phyloP scores from a whole-genome alignment of 2,329 filamentous ascomycete genomes.

The Clonostachys chloroleuca region DNA sequence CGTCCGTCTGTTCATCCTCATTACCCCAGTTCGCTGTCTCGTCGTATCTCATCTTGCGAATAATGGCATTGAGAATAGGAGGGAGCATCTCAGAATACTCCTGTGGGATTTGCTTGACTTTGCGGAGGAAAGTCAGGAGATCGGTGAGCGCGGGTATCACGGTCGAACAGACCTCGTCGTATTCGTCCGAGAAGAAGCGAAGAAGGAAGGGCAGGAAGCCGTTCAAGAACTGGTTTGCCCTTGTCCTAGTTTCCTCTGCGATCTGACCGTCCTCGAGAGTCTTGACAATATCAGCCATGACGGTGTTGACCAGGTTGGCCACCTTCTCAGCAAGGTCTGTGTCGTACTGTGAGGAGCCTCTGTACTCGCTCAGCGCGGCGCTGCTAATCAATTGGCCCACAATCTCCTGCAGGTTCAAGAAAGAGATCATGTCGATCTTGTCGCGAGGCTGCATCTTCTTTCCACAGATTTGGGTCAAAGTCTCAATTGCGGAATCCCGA shows the following conservation, averaged over 20 bases:
- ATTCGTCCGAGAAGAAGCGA: slow-evolving; percentile 95
- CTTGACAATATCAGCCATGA: slow-evolving; percentile 80
- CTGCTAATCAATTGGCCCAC: slow-evolving; percentile 82
- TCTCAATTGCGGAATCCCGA: slow-evolving; percentile 86
- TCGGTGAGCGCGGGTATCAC: slow-evolving; percentile 93
- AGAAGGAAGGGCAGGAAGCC: slow-evolving; percentile 83
- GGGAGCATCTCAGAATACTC: slow-evolving; percentile 80
- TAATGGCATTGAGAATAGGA: slow-evolving; percentile 85
- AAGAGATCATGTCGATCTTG: slow-evolving; percentile 90
- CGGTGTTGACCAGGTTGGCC: slow-evolving; percentile 91
- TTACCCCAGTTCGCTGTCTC: slow-evolving; percentile 91
- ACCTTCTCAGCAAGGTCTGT: slow-evolving; percentile 93
- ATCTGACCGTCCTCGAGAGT: slow-evolving; percentile 68
- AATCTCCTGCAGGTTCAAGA: slow-evolving; percentile 82
- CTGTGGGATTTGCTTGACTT: slow-evolving; percentile 66
- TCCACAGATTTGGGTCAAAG: slow-evolving; percentile 90
- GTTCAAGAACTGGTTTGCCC: slow-evolving; percentile 77
- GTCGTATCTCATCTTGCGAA: slow-evolving; percentile 96
- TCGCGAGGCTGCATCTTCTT: slow-evolving; percentile 97
- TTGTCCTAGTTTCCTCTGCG: slow-evolving; percentile 60
- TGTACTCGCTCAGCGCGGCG: slow-evolving; percentile 72
- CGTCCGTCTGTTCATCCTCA: slow-evolving; percentile 91
- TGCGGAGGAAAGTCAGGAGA: slow-evolving; percentile 84
- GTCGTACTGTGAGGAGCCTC: slow-evolving; percentile 83
- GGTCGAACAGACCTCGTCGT: slow-evolving; percentile 94